Base-by-base conservation (phyloP, 2,329 filamentous ascomycete genomes). In the Diaporthe citrichinensis region DNA sequence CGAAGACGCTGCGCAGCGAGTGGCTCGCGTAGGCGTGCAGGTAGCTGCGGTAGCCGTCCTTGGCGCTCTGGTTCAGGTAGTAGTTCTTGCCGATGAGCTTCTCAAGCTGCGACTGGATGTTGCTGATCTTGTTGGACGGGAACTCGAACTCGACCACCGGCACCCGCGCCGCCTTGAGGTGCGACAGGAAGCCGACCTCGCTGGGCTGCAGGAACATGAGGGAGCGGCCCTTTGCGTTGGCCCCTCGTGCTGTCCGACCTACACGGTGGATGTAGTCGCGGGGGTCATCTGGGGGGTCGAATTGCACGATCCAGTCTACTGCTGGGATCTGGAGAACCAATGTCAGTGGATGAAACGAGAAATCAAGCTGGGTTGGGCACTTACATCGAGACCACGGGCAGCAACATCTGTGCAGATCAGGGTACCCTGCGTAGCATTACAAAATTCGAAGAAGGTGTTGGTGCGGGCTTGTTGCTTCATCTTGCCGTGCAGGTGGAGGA, bases 401-500 rank as follows among this genome's bases (percentile, higher is more conserved):
- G 97, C 97, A 78, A 99, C 97, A 81, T 99, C 97, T 0, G 97
- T 99, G 86, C 96, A 98, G 79, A 99, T 97, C 72, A 99, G 86
- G 0, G 94, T 98, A 34, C 96, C 97, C 78, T 94, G 91, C 78
- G 92, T 92, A 25, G 96, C 88, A 78, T 90, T 90, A 84, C 88
- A 89, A 84, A 99, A 99, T 84, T 98, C 96, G 84, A 98, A 99
- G 84, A 99, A 99, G 0, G 95, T 98, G 83, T 97, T 98, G 34
- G 97, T 99, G n/a, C 97, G 94, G 85, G 98, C 98, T 85, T 98
- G 95, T 85, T 99, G 97, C 86, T 99, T 99, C 86, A 98, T 95
- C 86, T 99, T 98, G 79, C 95, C 97, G 84, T 97, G 95, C 10
- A 98, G 88, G 79, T 95, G 94, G 58, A 98, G 89, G 3, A 97